Conservation (phyloP, 1,284 basidiomycete genomes). For the Melampsora larici-populina region DNA sequence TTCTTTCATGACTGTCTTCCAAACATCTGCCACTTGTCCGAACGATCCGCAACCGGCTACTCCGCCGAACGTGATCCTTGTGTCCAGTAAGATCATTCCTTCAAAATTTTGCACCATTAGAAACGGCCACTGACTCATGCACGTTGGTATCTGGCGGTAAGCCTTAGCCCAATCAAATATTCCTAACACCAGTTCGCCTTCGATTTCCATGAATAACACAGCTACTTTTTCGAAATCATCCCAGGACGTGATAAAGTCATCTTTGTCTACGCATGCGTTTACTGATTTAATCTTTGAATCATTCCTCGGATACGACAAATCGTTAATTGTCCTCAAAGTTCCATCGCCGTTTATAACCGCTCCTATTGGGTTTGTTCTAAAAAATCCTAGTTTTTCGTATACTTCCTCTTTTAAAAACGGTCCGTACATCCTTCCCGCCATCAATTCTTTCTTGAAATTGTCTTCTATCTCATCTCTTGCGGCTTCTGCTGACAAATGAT, state of each 20-base stretch:
- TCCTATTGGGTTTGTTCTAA: background rate
- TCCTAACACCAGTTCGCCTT: background rate
- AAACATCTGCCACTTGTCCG: background rate
- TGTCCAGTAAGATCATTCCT: background rate
- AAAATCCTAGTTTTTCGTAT: too few species aligned
- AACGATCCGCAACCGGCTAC: too few species aligned
- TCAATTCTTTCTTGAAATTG: background rate
- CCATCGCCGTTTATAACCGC: constrained; percentile 5
- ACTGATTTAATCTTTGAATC: background rate
- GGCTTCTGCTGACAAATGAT: background rate
- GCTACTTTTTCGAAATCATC: too few species aligned
- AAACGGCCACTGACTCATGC: background rate
- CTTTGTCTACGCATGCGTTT: constrained; percentile 4
- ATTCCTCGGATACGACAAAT: constrained; percentile 5
- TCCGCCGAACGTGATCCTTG: too few species aligned
- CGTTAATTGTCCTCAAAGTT: constrained; percentile 6
- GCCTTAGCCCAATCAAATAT: constrained; percentile 17
- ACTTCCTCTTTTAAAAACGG: too few species aligned
- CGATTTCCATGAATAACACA: background rate
- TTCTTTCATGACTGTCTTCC: background rate
- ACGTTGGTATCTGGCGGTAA: background rate
- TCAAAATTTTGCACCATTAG: background rate
- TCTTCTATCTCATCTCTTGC: constrained; percentile 4
- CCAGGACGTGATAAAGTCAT: background rate
- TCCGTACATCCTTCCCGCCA: background rate